These are phyloP conservation scores for Eucalyptus marginata DNA, from an alignment of 345 rosid species.

Conservation along the genomic window DNA sequence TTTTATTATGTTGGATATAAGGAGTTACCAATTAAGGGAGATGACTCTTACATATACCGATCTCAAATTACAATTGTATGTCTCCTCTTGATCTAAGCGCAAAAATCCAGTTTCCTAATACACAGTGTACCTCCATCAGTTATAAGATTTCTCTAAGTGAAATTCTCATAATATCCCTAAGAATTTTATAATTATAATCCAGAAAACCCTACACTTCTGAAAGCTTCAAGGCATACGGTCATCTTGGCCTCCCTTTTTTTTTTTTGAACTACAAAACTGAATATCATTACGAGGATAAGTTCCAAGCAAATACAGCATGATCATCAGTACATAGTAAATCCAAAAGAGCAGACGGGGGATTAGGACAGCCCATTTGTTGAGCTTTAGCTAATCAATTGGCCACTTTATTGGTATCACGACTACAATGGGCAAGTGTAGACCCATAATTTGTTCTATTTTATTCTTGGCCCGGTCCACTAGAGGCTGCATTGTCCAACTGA, in stretches of 20 bases:
- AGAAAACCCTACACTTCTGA: neutral
- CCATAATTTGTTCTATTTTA: no score
- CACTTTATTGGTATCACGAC: no score
- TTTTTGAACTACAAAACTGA: no score
- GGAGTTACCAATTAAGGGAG: neutral
- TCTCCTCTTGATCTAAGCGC: neutral
- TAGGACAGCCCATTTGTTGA: no score
- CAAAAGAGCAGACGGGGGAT: no score
- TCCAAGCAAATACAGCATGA: no score
- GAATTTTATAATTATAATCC: neutral
- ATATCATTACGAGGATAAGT: no score
- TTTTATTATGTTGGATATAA: neutral
- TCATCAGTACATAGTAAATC: no score
- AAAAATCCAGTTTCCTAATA: neutral
- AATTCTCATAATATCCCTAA: neutral
- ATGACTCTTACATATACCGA: neutral
- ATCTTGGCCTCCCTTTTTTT: neutral
- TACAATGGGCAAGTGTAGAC: no score
- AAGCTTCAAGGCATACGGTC: neutral
- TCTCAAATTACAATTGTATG: neutral
- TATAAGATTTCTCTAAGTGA: neutral
- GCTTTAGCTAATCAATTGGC: no score
- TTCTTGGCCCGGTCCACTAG: no score
- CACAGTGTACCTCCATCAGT: neutral
- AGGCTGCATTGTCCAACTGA: no score